A percentile compares a stretch with the other conserved stretches of the same genome.
Evolutionary conservation across 768 basidiomycete genomes (phyloP).

Genomic region (Leccinellum rugosiceps): DNA sequence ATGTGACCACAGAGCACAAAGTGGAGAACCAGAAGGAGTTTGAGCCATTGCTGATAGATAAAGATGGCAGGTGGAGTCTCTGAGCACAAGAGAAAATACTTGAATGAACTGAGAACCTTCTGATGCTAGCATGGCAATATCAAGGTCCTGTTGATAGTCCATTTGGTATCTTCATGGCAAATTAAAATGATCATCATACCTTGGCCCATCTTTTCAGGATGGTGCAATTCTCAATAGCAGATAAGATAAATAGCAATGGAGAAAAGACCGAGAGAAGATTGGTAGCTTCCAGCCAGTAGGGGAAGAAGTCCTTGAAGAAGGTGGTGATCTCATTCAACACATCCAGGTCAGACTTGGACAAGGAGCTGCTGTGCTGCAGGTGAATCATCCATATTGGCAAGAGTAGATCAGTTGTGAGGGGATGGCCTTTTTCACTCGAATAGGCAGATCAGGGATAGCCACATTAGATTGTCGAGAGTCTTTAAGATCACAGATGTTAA

Average conservation of each 20-base stretch:
- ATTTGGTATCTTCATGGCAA: too few species aligned
- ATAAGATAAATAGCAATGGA: not conserved
- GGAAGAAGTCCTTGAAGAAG: slow-evolving; percentile 25
- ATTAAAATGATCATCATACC: too few species aligned
- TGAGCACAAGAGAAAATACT: too few species aligned
- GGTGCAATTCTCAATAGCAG: not conserved
- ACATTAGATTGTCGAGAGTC: not conserved
- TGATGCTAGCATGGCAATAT: not conserved
- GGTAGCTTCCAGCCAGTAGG: slow-evolving; percentile 41
- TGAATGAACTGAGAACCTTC: too few species aligned
- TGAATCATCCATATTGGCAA: not conserved
- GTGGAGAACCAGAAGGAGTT: too few species aligned
- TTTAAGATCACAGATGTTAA: not conserved
- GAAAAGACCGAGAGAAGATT: slow-evolving; percentile 11
- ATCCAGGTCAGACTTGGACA: too few species aligned
- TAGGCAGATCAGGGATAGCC: not conserved
- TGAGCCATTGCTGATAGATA: too few species aligned
- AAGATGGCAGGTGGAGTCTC: too few species aligned
- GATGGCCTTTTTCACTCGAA: not conserved
- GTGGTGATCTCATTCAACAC: not conserved
- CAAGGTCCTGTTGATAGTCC: not conserved
- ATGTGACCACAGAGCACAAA: too few species aligned
- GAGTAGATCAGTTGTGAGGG: not conserved
- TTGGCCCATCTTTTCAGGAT: not conserved
- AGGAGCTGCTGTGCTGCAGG: not conserved